Evolutionary conservation across 2,329 filamentous ascomycete species (phyloP), one percentile per base, ranked within the genome.

Genomic region (Graphium sp.): DNA sequence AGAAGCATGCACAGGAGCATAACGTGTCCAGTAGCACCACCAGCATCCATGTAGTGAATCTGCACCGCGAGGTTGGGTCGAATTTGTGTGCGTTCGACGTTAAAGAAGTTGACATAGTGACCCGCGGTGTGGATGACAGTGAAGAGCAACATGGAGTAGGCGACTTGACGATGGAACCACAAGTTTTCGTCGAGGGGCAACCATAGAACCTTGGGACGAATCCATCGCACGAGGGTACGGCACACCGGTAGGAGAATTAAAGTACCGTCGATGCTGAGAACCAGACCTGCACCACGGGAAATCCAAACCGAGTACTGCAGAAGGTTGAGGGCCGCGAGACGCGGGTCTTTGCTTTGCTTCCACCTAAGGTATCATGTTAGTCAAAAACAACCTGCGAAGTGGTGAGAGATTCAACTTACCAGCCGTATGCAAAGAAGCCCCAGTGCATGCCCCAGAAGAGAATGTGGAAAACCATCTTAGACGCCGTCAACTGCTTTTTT

Each of bases 81-180:
- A 30, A 95, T 68, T 47, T 95, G 83, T 1, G 64, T 70, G 41
- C 73, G 69, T 52, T 98, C 89, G 37, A 98, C 80, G 43, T 93
- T 94, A 65, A 75, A 95, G 57, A 98, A 98, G 60, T 98, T 98
- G 60, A 95, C 82, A 44, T 98, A 98, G 54, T 98, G 89, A 28
- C 72, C 72, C 11, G 64, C 48, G 2, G 75, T 77, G 50, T 98
- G 89, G 18, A 83, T 52, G 28, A 74, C 64, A 16, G 77, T 80
- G 52, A 85, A 98, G 30, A 93, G 47, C 4, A 95, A 62, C 56
- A 95, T 61, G 2, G 83, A 63, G 48, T 98, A 98, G 15, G 89
- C 87, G 22, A 92, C 68, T 51, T 98, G 89, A 38, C 87, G 68
- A 58, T 98, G 89, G 53, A 98, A 91, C 84, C 85, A 98, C 39